Evolutionary conservation across 1,139 yeast genomes (phyloP).

Genomic region (Geotrichum carabidarum): DNA sequence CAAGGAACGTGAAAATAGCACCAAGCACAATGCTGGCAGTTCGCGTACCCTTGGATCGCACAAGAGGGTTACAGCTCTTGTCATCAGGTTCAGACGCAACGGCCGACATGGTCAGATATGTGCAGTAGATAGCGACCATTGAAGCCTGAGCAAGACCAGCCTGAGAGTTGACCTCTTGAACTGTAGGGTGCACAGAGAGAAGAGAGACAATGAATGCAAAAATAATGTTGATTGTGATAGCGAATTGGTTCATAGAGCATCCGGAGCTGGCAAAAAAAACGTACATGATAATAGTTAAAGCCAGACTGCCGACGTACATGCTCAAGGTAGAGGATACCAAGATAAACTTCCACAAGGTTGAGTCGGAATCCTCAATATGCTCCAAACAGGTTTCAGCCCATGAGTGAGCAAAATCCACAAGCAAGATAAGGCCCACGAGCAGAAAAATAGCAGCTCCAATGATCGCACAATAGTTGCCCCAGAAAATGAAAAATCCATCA

Average conservation of each 20-base stretch:
- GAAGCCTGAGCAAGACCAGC: conserved; percentile 97
- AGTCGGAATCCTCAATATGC: conserved; percentile 82
- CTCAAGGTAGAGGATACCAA: conserved; percentile 79
- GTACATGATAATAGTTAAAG: conserved; percentile 74
- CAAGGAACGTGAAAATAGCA: conserved; percentile 87
- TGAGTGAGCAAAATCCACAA: conserved; percentile 96
- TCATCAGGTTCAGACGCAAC: conserved; percentile 97
- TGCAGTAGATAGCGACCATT: conserved; percentile 91
- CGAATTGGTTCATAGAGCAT: conserved; percentile 86
- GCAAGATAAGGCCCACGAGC: conserved; percentile 78
- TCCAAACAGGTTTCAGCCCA: conserved; percentile 97
- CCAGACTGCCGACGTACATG: conserved; percentile 73
- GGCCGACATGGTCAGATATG: conserved; percentile 87
- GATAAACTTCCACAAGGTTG: conserved; percentile 74
- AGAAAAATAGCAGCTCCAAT: conserved; percentile 79
- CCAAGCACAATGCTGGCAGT: conserved; percentile 85
- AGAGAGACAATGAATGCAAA: conserved; percentile 60
- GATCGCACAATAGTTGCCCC: conserved; percentile 88
- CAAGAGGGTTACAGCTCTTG: conserved; percentile 80
- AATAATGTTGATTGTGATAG: conserved; percentile 70
- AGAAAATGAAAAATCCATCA: conserved; percentile 76
- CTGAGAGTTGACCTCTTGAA: conserved; percentile 89
- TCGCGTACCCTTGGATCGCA: conserved; percentile 84
- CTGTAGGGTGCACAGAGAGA: conserved; percentile 70
- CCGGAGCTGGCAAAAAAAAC: conserved; percentile 77